Evolutionary conservation across 257 asterid species (phyloP), one percentile per base, ranked within the genome.

Genomic region (Salvia hispanica): DNA sequence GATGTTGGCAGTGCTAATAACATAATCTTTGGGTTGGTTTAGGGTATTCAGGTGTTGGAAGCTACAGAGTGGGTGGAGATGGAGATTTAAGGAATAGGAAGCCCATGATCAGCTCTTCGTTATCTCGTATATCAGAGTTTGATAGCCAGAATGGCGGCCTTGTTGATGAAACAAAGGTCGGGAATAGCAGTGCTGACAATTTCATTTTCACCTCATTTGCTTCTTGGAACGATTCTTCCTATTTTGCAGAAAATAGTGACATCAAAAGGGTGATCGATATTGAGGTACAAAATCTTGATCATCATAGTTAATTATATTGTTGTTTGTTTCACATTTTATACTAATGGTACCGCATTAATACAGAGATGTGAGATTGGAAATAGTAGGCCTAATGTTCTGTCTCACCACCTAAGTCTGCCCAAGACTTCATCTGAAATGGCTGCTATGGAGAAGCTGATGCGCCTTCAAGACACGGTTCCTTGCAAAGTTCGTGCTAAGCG

Each of bases 401-500:
- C 92, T 14, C 95, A 76, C 74, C 94, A 85, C 74, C 43, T 77
- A 37, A 87, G 96, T 78, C 81, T 85, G 42, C 92, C 96, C 1
- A 91, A 82, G 67, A 70, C 83, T 62, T 79, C 91, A 14, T 64
- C 79, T 45, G 89, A 73, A 74, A 71, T 81, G 47, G 76, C 80
- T 71, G 80, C 83, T 18, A 70, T 84, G 85, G 96, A 90, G 80
- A 90, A 85, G 78, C 47, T 88, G 37, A 45, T 89, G 80, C 88
- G 85, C n/a, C 77, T 87, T 46, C 86, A 84, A 60, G 96, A 85
- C 9, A 66, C 87, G 0, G 84, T 86, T 64, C 98, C 96, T 12
- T 87, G 95, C 77, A 89, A 89, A 66, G 74, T 84, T 66, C 95
- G 98, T 0, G 98, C 98, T 25, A 92, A 92, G 67, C 95, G 98